These are phyloP conservation scores for Seiridium unicorne DNA, from an alignment of 2,329 filamentous ascomycete species.

Conservation along the genomic window DNA sequence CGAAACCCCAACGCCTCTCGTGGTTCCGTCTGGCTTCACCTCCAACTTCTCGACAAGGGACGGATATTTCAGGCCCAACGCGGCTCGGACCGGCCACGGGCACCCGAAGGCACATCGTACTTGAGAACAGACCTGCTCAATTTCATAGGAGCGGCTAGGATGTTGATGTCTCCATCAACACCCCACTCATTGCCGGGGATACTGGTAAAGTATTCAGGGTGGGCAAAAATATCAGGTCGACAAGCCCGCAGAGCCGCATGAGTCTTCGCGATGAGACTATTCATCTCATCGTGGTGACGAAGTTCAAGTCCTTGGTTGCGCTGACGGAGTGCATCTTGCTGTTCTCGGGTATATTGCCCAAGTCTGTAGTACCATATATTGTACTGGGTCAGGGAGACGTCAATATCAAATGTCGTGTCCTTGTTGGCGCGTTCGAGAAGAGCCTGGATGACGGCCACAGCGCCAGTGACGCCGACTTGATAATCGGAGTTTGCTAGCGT, in stretches of 20 bases:
- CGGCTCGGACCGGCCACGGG: too few relatives aligned
- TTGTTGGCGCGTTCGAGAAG: not conserved
- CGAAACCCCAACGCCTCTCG: too few relatives aligned
- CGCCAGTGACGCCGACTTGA: not conserved
- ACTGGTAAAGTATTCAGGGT: not conserved
- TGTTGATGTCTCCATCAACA: not conserved
- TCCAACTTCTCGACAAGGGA: too few relatives aligned
- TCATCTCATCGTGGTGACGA: slow-evolving; percentile 27
- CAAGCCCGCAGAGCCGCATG: not conserved
- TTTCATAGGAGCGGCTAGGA: not conserved
- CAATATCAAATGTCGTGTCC: slow-evolving; percentile 24
- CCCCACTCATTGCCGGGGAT: slow-evolving; percentile 1
- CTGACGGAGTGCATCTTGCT: slow-evolving; percentile 19
- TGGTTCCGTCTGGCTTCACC: too few relatives aligned
- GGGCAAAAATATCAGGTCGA: not conserved
- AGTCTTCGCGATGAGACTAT: not conserved
- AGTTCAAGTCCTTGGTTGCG: slow-evolving; percentile 22
- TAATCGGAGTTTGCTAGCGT: not conserved
- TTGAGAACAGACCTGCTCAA: too few relatives aligned
- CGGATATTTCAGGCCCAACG: too few relatives aligned
- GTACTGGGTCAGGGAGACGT: slow-evolving; percentile 24
- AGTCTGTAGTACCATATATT: slow-evolving; percentile 27
- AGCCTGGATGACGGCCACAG: not conserved
- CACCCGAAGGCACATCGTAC: too few relatives aligned
- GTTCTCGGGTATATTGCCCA: slow-evolving; percentile 19